Conservation (phyloP, 805 yeast genomes). For the Myxozyma kluyveri region DNA sequence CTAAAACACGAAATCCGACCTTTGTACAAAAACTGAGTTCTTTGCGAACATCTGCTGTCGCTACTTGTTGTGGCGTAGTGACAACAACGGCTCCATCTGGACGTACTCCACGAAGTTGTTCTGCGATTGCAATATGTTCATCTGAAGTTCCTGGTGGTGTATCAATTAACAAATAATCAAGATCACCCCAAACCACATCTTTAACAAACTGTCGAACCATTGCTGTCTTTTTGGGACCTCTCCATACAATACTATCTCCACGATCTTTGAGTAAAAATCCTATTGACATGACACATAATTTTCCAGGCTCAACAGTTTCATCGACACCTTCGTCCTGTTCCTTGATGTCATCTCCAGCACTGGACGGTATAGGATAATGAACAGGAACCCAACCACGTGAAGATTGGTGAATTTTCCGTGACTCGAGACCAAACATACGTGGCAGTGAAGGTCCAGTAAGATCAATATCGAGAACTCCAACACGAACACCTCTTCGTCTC, state of each 20-base stretch:
- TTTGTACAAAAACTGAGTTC: slow-evolving; percentile 90
- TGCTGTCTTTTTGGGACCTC: slow-evolving; percentile 98
- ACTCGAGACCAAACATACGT: slow-evolving; percentile 90
- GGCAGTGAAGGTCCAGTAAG: slow-evolving; percentile 96
- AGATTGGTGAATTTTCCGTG: slow-evolving; percentile 73
- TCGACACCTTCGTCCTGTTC: not conserved
- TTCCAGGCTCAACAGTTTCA: slow-evolving; percentile 3
- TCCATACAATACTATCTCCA: slow-evolving; percentile 92
- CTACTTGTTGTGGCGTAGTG: slow-evolving; percentile 93
- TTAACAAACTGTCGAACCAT: slow-evolving; percentile 91
- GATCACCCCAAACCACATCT: slow-evolving; percentile 87
- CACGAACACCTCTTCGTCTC: slow-evolving; percentile 57
- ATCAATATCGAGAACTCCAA: slow-evolving; percentile 95
- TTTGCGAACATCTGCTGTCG: slow-evolving; percentile 90
- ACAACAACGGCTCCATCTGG: slow-evolving; percentile 94
- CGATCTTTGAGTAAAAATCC: slow-evolving; percentile 83
- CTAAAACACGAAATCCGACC: slow-evolving; percentile 75
- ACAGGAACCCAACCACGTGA: slow-evolving; percentile 93
- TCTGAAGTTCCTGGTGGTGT: slow-evolving; percentile 99
- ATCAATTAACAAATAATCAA: slow-evolving; percentile 78
- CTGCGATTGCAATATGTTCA: slow-evolving; percentile 96
- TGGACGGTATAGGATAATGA: slow-evolving; percentile 27
- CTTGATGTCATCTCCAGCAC: slow-evolving; percentile 37
- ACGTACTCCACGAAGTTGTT: slow-evolving; percentile 62
- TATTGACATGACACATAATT: slow-evolving; percentile 73